A percentile compares a stretch with the other conserved stretches of the same genome.
Conservation (phyloP, 1,284 basidiomycete genomes). For the Sanghuangporus weigelae region DNA sequence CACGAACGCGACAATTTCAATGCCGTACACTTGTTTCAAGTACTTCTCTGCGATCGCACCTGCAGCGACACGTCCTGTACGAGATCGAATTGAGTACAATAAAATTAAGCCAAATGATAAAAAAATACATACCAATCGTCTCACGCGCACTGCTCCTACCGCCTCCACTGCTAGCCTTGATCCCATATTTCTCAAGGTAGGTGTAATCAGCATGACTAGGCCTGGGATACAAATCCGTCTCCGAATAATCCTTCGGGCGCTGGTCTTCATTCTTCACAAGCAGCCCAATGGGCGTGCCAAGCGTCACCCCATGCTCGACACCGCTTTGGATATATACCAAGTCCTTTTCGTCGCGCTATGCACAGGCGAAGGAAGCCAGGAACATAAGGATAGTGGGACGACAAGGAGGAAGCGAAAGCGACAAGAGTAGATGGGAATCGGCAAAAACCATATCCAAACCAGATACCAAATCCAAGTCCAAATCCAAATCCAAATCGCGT, state of each 20-base stretch:
- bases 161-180: conserved; percentile 96
- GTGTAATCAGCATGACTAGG: conserved; percentile 99
- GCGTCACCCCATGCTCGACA: conserved; percentile 88
- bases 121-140: conserved; percentile 72
- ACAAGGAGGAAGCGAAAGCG: background rate
- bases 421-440: background rate
- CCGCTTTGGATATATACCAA: conserved; percentile 93
- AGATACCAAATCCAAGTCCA: no score
- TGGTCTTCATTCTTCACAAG: conserved; percentile 98
- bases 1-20: conserved; percentile 97
- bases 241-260: conserved; percentile 96
- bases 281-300: conserved; percentile 95
- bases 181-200: conserved; percentile 95
- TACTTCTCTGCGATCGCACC: conserved; percentile 98
- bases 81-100: background rate
- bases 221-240: conserved; percentile 95
- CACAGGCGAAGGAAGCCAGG: background rate
- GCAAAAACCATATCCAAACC: background rate
- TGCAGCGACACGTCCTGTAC: conserved; percentile 86
- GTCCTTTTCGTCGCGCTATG: conserved; percentile 94
- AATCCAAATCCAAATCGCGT: no score
- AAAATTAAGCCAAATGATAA: background rate
- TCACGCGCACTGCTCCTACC: conserved; percentile 94
- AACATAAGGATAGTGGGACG: background rate
- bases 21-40: conserved; percentile 80